Evolutionary conservation across 2,329 filamentous ascomycete species (phyloP), one percentile per base, ranked within the genome.

Genomic region (Grosmannia huntii): DNA sequence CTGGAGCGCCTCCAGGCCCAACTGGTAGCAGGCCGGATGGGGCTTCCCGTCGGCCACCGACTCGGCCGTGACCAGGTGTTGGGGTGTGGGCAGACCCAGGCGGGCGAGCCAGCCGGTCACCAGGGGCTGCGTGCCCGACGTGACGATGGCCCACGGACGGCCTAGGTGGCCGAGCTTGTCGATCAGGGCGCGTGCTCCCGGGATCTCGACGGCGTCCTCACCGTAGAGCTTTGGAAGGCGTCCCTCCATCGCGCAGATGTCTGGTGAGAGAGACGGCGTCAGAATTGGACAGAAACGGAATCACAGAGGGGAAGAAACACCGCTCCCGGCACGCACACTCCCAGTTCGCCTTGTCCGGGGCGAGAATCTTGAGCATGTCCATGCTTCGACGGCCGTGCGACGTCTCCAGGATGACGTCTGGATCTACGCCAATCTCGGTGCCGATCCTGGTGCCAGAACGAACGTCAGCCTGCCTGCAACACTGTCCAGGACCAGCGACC

Each of bases 301-400:
- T 36, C 50, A n/a, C 7, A 23, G 33, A 7, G 4, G 38, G 53
- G 4, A 44, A 54, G 41, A 38, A 38, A 14, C 36, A 14, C 36
- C 36, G 19, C 41, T n/a, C 19, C 31, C 31, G 31, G 31, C 36
- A 82, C 88, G 74, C 73, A 95, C 90, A 96, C 63, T 96, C 90
- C 90, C 88, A 92, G 65, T 86, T 96, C 49, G 94, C 94, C 69
- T 90, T 89, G 65, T 88, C 84, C 19, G 90, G 87, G 62, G 89
- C 85, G 60, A 96, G 81, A 31, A 91, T 75, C 69, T 82, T 82
- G 60, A 99, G 78, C 3, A 87, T 84, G 66, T 99, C 94, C 66
- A 97, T 96, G 64, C 85, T 90, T 60, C 94, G 79, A 60, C 92
- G 83, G 61, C 94, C 94, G 72, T 99, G 94, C 5, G 90, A 96